Evolutionary conservation across 352 stramenopile species (phyloP).

Genomic region (Phytopythium kandeliae): DNA sequence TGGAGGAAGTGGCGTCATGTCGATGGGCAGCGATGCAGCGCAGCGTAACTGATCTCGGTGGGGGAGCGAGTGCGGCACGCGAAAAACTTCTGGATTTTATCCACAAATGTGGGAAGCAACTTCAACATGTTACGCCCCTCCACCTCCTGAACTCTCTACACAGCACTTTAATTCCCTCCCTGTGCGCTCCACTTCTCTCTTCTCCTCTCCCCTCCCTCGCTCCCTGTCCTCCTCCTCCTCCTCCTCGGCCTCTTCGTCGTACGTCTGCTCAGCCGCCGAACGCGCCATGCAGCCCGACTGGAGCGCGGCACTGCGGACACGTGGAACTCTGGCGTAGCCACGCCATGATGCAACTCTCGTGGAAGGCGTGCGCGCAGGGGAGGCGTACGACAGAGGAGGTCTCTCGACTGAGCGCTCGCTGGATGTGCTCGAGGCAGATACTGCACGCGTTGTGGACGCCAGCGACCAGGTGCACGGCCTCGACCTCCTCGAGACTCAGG

Average conservation of each 20-base stretch:
- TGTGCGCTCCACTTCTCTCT: too few species aligned
- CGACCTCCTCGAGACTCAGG: constrained; percentile 48
- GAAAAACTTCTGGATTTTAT: too few species aligned
- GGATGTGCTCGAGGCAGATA: constrained; percentile 39
- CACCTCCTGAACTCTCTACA: too few species aligned
- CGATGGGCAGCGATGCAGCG: too few species aligned
- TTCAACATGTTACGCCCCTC: too few species aligned
- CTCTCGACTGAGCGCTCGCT: neutral
- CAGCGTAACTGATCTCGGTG: too few species aligned
- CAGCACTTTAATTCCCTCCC: too few species aligned
- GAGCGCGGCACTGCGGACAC: constrained; percentile 50
- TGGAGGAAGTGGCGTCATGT: too few species aligned
- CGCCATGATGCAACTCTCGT: constrained; percentile 66
- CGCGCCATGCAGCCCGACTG: constrained; percentile 13
- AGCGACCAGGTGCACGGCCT: constrained; percentile 16
- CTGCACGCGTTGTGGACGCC: constrained; percentile 36
- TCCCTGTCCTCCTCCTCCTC: neutral
- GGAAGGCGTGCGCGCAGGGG: constrained; percentile 48
- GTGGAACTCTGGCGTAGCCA: constrained; percentile 54
- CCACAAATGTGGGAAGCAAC: too few species aligned
- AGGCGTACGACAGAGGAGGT: constrained; percentile 32
- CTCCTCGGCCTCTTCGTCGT: neutral
- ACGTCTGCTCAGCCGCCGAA: neutral
- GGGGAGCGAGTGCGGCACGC: too few species aligned
- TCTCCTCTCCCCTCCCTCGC: neutral